A percentile compares a stretch with the other conserved stretches of the same genome.
Conservation (phyloP, 169 alveolate genomes). For the Cyclospora cayetanensis region DNA sequence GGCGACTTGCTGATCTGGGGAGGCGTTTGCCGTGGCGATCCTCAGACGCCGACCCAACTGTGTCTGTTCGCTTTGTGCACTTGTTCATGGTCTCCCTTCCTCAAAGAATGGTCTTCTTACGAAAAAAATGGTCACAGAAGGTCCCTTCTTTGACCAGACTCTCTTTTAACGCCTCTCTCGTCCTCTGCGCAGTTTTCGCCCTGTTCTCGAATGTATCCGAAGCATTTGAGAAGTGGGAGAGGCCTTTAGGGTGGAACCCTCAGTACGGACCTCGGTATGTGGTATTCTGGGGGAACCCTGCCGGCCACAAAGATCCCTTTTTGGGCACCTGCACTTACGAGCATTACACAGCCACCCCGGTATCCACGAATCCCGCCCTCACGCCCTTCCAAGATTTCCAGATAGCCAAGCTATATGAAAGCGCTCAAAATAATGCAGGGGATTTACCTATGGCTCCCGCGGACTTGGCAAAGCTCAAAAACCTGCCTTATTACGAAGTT, state of each 20-base stretch:
- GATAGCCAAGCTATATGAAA: neutral
- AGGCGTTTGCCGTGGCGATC: no score
- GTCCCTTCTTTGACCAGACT: no score
- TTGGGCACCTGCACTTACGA: slow-evolving; percentile 12
- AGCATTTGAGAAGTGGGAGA: slow-evolving; percentile 39
- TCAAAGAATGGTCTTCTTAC: no score
- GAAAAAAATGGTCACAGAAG: no score
- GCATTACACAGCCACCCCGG: neutral
- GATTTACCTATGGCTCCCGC: neutral
- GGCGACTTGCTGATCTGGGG: no score
- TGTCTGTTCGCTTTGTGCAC: no score
- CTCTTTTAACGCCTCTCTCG: no score
- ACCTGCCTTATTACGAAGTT: neutral
- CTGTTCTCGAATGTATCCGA: neutral
- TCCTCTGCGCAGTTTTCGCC: neutral
- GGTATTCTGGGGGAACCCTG: neutral
- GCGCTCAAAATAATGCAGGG: neutral
- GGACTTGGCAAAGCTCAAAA: neutral
- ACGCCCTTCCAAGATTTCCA: neutral
- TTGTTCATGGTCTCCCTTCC: no score
- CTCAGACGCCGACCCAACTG: no score
- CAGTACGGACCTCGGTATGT: slow-evolving; percentile 62
- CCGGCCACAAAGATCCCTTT: neutral
- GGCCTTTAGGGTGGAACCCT: slow-evolving; percentile 38
- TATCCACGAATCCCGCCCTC: neutral